Base-by-base conservation (phyloP, 2,329 filamentous ascomycete species). In the Ophiostoma fasciatum region DNA sequence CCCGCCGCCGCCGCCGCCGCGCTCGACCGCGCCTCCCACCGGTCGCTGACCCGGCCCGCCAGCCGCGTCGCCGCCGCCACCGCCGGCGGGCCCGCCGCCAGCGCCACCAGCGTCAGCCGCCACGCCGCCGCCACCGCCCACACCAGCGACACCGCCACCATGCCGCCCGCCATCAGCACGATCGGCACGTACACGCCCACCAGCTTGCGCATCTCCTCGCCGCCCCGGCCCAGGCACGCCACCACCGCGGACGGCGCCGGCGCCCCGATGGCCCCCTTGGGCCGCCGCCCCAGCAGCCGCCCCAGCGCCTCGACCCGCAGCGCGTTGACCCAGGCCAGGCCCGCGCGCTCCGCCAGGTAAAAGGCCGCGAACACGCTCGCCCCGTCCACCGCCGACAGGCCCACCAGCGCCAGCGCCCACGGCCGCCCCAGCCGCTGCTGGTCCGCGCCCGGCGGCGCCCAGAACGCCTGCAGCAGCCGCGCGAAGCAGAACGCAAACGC, bases 191-290 rank as follows among this genome's bases (percentile, higher is more conserved):
- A 93, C 2, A 80, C 71, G 2, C 82, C 80, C 0, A 93, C 65
- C 0, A 96, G 60, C 46, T 82, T 85, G 8, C 82, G 71, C 71
- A 90, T 87, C 51, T 94, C 84, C 51, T 96, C 85, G 0, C 79
- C 81, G 47, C 83, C 82, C 13, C 79, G 71, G 48, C 93, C 83
- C 0, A 96, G 66, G 30, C 70, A 78, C 41, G 82, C 75, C 1
- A 67, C 74, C 28, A 96, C 64, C 15, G 22, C 17, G 28, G 26
- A 30, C 22, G 22, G 14, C 15, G 31, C 20, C 29, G 29, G 5
- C 29, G 29, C 7, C 20, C 20, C 19, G 8, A 19, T 13, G 12
- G 33, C 9, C 18, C 3, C 23, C 42, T 70, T 75, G 1, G 82
- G 79, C 49, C 94, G 88, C 27, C 69, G 64, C n/a, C n/a, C n/a